phyloP scores from a whole-genome alignment of 1,139 yeast species.

The Yamadazyma siamensis region DNA sequence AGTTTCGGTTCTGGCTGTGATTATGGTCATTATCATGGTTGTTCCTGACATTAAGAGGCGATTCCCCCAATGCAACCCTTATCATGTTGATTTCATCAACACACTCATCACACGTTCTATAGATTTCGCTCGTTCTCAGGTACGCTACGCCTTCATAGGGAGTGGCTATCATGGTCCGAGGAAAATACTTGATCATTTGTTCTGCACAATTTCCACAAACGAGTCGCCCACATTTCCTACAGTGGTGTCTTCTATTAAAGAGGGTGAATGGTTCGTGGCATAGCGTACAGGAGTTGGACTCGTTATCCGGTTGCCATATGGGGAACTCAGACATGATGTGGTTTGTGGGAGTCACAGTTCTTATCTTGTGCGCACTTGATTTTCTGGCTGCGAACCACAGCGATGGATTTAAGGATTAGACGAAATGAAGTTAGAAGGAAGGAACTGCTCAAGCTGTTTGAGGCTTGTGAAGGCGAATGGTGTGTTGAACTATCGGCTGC shows the following conservation, averaged over 20 bases:
- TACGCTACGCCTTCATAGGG: conserved; percentile 22
- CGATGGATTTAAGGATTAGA: too few relatives aligned
- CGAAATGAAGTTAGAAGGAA: too few relatives aligned
- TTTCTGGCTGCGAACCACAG: too few relatives aligned
- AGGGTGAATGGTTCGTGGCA: conserved; percentile 61
- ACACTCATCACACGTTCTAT: conserved; percentile 73
- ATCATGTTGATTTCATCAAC: conserved; percentile 60
- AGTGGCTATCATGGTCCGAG: conserved; percentile 34
- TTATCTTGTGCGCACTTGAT: not conserved
- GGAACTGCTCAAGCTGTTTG: too few relatives aligned
- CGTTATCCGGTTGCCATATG: conserved; percentile 80
- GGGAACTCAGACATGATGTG: too few relatives aligned
- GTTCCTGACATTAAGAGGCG: not conserved
- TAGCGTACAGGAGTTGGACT: conserved; percentile 54
- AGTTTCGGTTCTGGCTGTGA: too few relatives aligned
- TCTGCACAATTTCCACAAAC: conserved; percentile 68
- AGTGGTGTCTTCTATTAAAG: conserved; percentile 83
- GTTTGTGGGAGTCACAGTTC: not conserved
- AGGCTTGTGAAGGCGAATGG: too few relatives aligned
- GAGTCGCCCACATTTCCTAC: conserved; percentile 79
- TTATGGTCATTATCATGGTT: too few relatives aligned
- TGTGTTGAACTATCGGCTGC: too few relatives aligned
- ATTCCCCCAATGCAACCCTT: conserved; percentile 33
- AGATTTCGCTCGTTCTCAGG: conserved; percentile 29
- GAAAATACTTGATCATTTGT: conserved; percentile 39